Conservation (phyloP, 306 rosid genomes). For the Malus sylvestris region DNA sequence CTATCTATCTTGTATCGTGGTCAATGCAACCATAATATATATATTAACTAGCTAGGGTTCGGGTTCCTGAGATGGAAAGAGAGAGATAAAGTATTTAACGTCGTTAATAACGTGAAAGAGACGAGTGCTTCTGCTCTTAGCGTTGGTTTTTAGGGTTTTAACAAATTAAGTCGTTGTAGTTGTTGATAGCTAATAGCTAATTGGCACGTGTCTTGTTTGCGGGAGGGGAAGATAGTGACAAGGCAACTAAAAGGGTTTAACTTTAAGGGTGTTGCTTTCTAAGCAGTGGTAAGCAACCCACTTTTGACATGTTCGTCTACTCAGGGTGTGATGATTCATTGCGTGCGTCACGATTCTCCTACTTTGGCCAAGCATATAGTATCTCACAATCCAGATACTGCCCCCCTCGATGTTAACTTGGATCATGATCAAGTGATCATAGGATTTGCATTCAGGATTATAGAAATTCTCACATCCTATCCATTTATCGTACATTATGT, state of each 20-base stretch:
- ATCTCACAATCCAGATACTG: background rate
- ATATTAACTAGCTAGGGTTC: too few relatives aligned
- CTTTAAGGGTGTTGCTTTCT: background rate
- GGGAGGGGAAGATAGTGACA: background rate
- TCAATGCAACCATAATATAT: conserved; percentile 8
- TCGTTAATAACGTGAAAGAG: background rate
- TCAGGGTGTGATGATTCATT: background rate
- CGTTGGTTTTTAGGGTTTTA: background rate
- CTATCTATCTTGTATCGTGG: background rate
- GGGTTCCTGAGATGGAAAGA: too few relatives aligned
- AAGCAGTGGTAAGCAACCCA: background rate
- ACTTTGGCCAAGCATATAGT: background rate
- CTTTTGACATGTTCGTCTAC: background rate
- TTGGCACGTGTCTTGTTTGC: background rate
- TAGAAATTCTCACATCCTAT: fast-evolving
- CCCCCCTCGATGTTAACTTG: background rate
- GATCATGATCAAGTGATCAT: background rate
- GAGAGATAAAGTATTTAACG: background rate
- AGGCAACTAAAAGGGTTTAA: background rate
- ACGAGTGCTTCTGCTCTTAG: background rate
- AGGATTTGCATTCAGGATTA: too few relatives aligned
- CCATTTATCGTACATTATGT: too few relatives aligned
- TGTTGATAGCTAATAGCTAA: background rate
- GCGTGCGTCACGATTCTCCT: background rate
- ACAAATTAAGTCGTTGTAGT: background rate